Conservation (phyloP, 305 asterid species). For the Fraxinus dipetala region DNA sequence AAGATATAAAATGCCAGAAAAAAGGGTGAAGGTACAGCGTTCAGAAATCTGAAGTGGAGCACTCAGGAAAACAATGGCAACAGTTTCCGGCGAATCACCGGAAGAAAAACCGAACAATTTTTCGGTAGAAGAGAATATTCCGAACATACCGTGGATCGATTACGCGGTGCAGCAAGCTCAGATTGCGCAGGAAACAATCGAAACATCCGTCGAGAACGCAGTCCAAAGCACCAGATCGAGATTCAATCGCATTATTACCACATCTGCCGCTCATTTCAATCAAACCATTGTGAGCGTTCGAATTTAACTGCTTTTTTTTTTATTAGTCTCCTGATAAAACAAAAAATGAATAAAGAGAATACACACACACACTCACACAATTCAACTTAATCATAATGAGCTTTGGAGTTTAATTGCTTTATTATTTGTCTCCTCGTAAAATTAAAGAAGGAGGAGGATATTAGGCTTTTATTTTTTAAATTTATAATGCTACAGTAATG, state of each 20-base stretch:
- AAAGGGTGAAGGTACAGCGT: not conserved
- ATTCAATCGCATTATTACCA: constrained; percentile 61
- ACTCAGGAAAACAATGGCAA: constrained; percentile 32
- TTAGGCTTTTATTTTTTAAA: not conserved
- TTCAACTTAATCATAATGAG: not conserved
- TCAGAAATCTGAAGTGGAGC: constrained; percentile 9
- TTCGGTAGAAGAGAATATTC: constrained; percentile 15
- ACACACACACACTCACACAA: not conserved
- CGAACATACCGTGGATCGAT: constrained; percentile 53
- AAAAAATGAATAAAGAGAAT: not conserved
- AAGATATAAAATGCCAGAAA: not conserved
- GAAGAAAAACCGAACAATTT: constrained; percentile 30
- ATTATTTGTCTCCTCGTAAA: not conserved
- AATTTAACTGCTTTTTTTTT: not conserved
- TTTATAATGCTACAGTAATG: not conserved
- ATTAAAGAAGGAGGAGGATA: not conserved
- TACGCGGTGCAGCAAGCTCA: constrained; percentile 68
- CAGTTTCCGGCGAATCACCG: constrained; percentile 52
- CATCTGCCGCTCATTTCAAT: constrained; percentile 74
- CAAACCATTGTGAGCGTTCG: constrained; percentile 65
- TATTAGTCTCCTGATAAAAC: not conserved
- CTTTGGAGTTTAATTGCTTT: not conserved
- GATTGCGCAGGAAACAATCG: constrained; percentile 51
- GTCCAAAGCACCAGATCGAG: constrained; percentile 62
- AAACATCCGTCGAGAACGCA: constrained; percentile 54